Evolutionary conservation across 768 basidiomycete genomes (phyloP).

Genomic region (Asterophora lycoperdoides): DNA sequence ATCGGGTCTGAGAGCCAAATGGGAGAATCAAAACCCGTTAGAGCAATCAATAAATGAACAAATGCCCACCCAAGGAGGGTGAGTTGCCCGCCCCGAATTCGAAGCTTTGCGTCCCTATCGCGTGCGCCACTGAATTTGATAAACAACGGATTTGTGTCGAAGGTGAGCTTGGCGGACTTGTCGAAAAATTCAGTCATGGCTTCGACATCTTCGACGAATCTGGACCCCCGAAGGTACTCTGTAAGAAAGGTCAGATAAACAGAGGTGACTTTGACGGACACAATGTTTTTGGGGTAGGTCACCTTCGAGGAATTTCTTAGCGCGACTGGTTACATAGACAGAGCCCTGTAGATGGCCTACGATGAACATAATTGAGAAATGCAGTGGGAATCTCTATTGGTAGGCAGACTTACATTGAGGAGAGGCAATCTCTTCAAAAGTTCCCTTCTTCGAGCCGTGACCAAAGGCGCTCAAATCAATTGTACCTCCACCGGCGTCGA

Average conservation of each 20-base stretch:
- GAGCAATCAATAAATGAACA: background rate
- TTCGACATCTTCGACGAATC: constrained; percentile 31
- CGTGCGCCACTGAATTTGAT: constrained; percentile 37
- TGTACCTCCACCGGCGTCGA: constrained; percentile 64
- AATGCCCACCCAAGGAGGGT: constrained; percentile 27
- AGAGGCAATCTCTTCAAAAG: constrained; percentile 33
- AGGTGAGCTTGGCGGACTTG: constrained; percentile 36
- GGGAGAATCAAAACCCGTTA: background rate
- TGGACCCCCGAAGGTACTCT: constrained; percentile 35
- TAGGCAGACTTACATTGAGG: constrained; percentile 24
- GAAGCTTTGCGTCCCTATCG: constrained; percentile 32
- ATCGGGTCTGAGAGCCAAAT: constrained; percentile 8
- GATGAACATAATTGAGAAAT: background rate
- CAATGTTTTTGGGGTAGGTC: background rate
- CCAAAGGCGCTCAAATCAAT: constrained; percentile 56
- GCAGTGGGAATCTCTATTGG: background rate
- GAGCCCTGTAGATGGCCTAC: constrained; percentile 39
- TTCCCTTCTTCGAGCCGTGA: constrained; percentile 20
- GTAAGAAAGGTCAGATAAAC: background rate
- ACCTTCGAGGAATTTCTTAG: constrained; percentile 30
- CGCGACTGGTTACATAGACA: constrained; percentile 36
- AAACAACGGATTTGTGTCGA: constrained; percentile 35
- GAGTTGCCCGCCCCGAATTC: constrained; percentile 37
- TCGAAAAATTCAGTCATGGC: constrained; percentile 37
- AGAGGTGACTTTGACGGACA: background rate